Evolutionary conservation across 2,329 filamentous ascomycete species (phyloP), one percentile per base, ranked within the genome.

Genomic region (Colletotrichum musae): DNA sequence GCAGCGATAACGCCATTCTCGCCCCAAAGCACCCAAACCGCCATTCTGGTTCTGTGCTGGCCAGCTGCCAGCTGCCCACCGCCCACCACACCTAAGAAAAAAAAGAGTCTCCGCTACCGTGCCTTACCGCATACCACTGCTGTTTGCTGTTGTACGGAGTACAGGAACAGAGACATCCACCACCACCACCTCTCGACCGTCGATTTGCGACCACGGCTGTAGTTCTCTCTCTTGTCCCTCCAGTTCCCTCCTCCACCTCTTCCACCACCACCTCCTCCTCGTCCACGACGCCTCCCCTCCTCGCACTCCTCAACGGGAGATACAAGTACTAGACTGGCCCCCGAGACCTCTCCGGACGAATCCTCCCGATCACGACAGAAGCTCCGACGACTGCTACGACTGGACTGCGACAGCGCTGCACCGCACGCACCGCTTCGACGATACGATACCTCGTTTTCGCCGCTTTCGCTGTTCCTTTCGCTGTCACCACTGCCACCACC

Each of bases 1-100:
- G 67, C 62, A 72, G 75, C 67, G 75, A 81, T 81, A 79, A 80
- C 79, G 79, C 79, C 78, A 81, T 81, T 77, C 74, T 76, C 70
- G 75, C 77, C 76, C 75, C 76, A 78, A 75, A 80, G 79, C 79
- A 80, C 75, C 72, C 72, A 75, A 73, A 60, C 60, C 51, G 36
- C 51, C 54, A 24, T 51, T 48, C 15, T 60, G 50, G 50, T 59
- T 41, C 54, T 52, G 21, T 24, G 21, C 21, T 24, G 21, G 21
- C 21, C 21, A 24, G 21, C 21, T 24, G 53, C 32, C 41, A 50
- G n/a, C 12, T 21, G 6, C 16, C n/a, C n/a, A 18, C 47, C 45
- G 13, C 13, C 41, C 41, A 43, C 13, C 41, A 4, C 5, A 16
- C 41, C 41, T 43, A 43, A 6, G 10, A 12, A 13, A 15, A 43